Evolutionary conservation across 306 rosid species (phyloP), one percentile per base, ranked within the genome.

Genomic region (Cicer pinnatifidum): DNA sequence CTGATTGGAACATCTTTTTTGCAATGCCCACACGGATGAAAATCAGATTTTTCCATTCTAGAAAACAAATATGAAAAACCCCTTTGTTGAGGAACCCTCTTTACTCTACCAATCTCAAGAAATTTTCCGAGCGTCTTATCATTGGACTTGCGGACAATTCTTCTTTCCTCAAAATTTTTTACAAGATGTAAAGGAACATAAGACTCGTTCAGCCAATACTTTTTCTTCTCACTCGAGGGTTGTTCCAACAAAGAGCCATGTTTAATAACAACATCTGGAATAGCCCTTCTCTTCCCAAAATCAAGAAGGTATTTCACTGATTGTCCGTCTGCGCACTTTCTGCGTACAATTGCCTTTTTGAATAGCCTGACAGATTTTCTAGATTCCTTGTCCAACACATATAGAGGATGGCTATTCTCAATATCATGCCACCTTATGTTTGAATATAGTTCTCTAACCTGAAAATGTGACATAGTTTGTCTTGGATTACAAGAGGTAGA

Each of bases 391-490:
- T 94, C 99, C 80, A 91, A 46, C 12, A 83, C 79, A 63, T 81
- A 82, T 35, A 86, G 85, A 75, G 92, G 85, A 79, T 87, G 90
- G 41, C 83, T 84, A 77, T 94, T 94, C 81, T 94, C 97, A 67
- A 91, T 82, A 76, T 94, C 92, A 71, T 85, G 88, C 99, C 99
- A 94, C 82, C 58, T 92, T 71, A 94, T 88, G 84, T 87, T 82
- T 44, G 89, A 85, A 86, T 91, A 86, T 75, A 94, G 88, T 87
- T 94, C 99, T 63, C 99, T 91, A 79, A 90, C 93, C 99, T 94
- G 91, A 73, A 82, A 85, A 70, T 39, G 77, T 57, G 40, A 61
- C 60, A 70, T 43, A 51, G 35, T 48, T 73, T 54, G 72, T 54
- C 53, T 64, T 66, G 15, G 61, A 70, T 78, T 57, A 69, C 67